These are phyloP conservation scores for Crithidia sp. DNA, from an alignment of 208 protist genomes.

Conservation along the genomic window DNA sequence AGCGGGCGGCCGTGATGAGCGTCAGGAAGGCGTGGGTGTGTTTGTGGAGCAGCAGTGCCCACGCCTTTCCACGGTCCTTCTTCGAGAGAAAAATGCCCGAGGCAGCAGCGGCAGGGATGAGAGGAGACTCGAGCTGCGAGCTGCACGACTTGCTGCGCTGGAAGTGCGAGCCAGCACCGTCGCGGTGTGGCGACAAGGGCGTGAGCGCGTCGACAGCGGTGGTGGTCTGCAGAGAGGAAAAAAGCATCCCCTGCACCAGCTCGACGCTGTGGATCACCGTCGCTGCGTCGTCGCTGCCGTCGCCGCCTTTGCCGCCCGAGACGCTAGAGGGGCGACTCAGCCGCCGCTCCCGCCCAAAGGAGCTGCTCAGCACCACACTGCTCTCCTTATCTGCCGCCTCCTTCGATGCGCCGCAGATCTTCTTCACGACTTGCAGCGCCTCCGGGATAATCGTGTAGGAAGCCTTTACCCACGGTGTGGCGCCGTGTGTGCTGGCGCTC, in stretches of 20 bases:
- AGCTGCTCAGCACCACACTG: background rate
- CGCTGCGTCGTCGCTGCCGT: constrained; percentile 13
- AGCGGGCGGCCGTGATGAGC: constrained; percentile 52
- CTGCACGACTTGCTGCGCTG: constrained; percentile 30
- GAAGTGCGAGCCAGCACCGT: background rate
- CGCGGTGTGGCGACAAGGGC: constrained; percentile 12
- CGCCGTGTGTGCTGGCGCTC: background rate
- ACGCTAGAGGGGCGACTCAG: constrained; percentile 3
- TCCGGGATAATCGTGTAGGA: constrained; percentile 27
- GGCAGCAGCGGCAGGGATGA: constrained; percentile 6
- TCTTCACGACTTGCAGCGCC: constrained; percentile 26
- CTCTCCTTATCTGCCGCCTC: constrained; percentile 14
- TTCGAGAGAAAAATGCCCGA: constrained; percentile 22
- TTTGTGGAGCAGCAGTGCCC: constrained; percentile 60
- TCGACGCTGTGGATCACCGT: constrained; percentile 25
- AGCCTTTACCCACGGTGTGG: background rate
- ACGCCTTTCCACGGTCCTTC: constrained; percentile 42
- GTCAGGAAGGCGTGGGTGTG: constrained; percentile 55
- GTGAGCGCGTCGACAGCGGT: constrained; percentile 5
- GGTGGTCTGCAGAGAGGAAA: constrained; percentile 30
- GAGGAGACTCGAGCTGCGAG: background rate
- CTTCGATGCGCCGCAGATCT: constrained; percentile 24
- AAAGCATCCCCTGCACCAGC: constrained; percentile 27
- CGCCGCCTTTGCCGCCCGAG: background rate
- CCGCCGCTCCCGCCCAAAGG: constrained; percentile 15